These are phyloP conservation scores for Botrytis pseudocinerea DNA, from an alignment of 2,329 filamentous ascomycete species.

Conservation along the genomic window DNA sequence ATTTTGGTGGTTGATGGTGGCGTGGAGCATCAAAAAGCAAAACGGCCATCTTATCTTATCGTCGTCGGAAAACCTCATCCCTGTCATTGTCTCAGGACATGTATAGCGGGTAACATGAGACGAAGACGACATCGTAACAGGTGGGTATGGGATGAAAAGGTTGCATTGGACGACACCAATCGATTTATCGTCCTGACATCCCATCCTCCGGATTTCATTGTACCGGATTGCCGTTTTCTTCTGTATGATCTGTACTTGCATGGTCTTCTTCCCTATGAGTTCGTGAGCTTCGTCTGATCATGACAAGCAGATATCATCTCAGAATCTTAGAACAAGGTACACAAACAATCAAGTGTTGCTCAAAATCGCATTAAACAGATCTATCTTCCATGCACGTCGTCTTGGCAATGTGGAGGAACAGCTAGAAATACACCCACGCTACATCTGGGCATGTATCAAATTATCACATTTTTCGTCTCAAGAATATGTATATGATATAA, in stretches of 20 bases:
- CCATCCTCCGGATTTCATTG: neutral
- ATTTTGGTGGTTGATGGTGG: neutral
- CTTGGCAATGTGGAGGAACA: neutral
- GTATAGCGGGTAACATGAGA: slow-evolving; percentile 11
- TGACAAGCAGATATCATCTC: neutral
- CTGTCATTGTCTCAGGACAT: slow-evolving; percentile 1
- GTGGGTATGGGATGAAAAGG: neutral
- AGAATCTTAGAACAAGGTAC: neutral
- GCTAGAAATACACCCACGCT: neutral
- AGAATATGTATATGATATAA: neutral
- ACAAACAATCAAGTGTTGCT: neutral
- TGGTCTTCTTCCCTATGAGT: neutral
- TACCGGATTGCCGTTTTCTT: neutral
- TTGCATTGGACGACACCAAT: neutral
- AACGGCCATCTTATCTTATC: slow-evolving; percentile 8
- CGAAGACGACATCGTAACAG: neutral
- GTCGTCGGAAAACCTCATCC: neutral
- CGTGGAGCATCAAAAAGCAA: neutral
- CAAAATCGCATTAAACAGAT: slow-evolving; percentile 1
- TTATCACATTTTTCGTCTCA: neutral
- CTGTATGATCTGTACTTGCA: neutral
- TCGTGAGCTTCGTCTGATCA: slow-evolving; percentile 4
- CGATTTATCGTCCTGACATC: neutral
- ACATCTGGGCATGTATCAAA: neutral
- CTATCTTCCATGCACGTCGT: neutral